Evolutionary conservation across 148 eudicot genomes (phyloP), one percentile per base, ranked within the genome.

Genomic region (Drosera capensis): DNA sequence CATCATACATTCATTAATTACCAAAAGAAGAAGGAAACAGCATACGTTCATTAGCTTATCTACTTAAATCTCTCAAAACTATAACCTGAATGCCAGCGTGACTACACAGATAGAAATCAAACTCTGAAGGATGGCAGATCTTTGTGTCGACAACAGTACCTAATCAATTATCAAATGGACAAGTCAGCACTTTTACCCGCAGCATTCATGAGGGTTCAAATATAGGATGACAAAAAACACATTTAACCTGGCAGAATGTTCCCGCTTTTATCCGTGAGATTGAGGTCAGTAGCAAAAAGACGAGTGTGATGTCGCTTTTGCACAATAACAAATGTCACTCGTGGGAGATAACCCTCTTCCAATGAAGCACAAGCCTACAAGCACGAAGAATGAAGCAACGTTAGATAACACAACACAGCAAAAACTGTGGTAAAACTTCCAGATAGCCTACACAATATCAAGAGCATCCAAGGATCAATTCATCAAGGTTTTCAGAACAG

Each of bases 251-350:
- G 99, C 25, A 90, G 43, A 17, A 90, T 90, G 48, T 90, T 90
- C 34, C 95, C 95, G 55, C 95, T 84, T 71, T 41, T 71, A 47
- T 84, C 93, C 0, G 82, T 71, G 17, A 65, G 21, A 15, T 8
- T 66, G 1, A 26, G 44, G 52, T 80, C 75, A 8, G 30, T 51
- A 3, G 99, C 61, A 39, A 90, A 90, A 7, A 90, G 82, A 1
- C 95, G 84, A 2, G 99, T 90, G 30, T 90, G 95, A 37, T 90
- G 99, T 42, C 99, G 71, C 52, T 90, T 90, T 46, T 84, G 99
- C 43, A 84, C 99, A 3, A 90, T 85, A 31, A 85, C 78, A 68
- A 90, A 90, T 14, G 99, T 90, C 1, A 84, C 65, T 2, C 22
- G 74, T 0, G 95, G 95, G 14, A 65, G 25, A 60, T 90, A 90